phyloP scores from a whole-genome alignment of 768 basidiomycete species.

The Chiua virens region DNA sequence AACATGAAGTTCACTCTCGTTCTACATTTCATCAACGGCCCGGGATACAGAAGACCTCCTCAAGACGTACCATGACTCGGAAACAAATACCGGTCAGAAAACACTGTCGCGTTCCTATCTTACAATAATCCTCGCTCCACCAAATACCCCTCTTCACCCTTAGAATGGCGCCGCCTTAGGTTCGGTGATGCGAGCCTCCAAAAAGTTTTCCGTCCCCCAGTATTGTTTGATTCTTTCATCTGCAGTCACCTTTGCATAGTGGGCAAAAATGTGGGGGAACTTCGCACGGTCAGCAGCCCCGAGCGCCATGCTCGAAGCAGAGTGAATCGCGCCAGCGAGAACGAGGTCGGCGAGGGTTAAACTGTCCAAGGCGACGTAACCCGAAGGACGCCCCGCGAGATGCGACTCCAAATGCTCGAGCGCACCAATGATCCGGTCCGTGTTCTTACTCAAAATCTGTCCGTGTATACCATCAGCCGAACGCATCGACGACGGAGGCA shows the following conservation, averaged over 20 bases:
- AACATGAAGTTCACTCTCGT: too few relatives aligned
- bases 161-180: too few relatives aligned
- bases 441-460: not conserved
- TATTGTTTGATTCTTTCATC: slow-evolving; percentile 1
- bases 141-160: too few relatives aligned
- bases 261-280: slow-evolving; percentile 10
- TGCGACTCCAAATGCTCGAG: slow-evolving; percentile 7
- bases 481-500: not conserved
- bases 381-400: slow-evolving; percentile 2
- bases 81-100: too few relatives aligned
- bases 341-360: slow-evolving; percentile 11
- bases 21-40: too few relatives aligned
- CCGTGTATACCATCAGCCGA: not conserved
- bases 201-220: slow-evolving; percentile 1
- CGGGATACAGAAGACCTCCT: too few relatives aligned
- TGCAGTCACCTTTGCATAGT: slow-evolving; percentile 8
- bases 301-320: not conserved
- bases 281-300: slow-evolving; percentile 5
- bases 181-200: not conserved
- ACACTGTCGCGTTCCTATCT: too few relatives aligned
- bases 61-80: too few relatives aligned
- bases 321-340: not conserved
- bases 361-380: slow-evolving; percentile 1
- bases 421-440: not conserved
- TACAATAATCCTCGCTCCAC: too few relatives aligned